Evolutionary conservation across 2,329 filamentous ascomycete genomes (phyloP), one percentile per base, ranked within the genome.

Genomic region (Cercospora canescens): DNA sequence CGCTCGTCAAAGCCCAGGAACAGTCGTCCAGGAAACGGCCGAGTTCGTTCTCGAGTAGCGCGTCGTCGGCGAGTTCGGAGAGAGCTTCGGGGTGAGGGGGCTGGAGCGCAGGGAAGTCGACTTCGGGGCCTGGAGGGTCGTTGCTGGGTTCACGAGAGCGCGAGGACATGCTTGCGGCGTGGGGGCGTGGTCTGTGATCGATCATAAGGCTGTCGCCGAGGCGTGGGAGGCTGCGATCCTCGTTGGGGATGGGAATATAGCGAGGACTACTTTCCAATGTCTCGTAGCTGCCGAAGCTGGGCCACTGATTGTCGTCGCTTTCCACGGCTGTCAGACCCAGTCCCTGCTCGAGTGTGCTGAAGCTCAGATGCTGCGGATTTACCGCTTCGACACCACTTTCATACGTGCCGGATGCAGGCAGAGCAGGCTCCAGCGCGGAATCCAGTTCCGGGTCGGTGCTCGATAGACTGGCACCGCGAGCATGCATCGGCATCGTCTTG

Each of bases 71-170:
- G n/a, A 71, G 69, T 56, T 79, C 76, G 6, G 63, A 65, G 11
- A 79, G 65, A 8, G 73, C 71, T 12, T 71, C 70, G 8, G 75
- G 72, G 39, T 76, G 72, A 16, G 76, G 76, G 14, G 74, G 70
- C 2, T 69, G 63, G 6, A 73, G 66, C 4, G 63, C 60, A 11
- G 76, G 76, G 30, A 78, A 77, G 7, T 70, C 71, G 61, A 77
- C 60, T 14, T 72, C 67, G 1, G 68, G 70, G 21, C 66, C 66
- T 9, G 60, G 26, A 8, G 68, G 68, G 16, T 67, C 63, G 41
- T 60, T 66, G 64, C 70, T 69, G 26, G 63, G 64, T 41, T 69
- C 66, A 16, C 67, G 64, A 24, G 68, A 63, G n/a, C 64, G 67
- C n/a, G 67, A 63, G 14, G 67, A 62, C 9, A 63, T 57, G 28